Percentiles rank a stretch among this genome's conserved stretches.
Evolutionary conservation across 441 rosid genomes (phyloP).

Genomic region (Populus trichocarpa): DNA sequence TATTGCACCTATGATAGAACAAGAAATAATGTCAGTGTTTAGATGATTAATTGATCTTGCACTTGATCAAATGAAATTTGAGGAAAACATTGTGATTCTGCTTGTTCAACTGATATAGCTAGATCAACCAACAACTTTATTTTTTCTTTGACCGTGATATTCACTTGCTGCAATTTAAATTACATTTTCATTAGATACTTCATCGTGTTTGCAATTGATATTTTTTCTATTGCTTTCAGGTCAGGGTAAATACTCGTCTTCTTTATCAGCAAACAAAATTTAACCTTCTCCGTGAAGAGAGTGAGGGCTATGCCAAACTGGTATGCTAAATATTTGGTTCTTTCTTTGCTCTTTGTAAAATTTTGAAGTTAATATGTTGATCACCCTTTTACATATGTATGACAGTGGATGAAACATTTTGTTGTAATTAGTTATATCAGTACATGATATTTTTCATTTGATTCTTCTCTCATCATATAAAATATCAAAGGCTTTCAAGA

Average conservation of each 20-base stretch:
- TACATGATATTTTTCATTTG: background rate
- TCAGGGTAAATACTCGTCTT: slow-evolving; percentile 97
- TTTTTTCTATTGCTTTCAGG: slow-evolving; percentile 53
- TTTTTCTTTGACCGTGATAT: too few relatives aligned
- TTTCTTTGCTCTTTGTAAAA: background rate
- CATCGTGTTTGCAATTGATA: slow-evolving; percentile 8
- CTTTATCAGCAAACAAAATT: slow-evolving; percentile 99
- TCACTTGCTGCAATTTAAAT: too few relatives aligned
- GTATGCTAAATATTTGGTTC: slow-evolving; percentile 36
- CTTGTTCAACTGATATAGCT: too few relatives aligned
- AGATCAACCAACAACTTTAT: too few relatives aligned
- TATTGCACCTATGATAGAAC: background rate
- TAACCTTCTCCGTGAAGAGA: slow-evolving; percentile 98
- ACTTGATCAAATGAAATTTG: background rate
- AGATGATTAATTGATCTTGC: background rate
- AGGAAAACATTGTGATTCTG: too few relatives aligned
- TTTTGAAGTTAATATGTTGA: background rate
- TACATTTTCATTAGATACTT: background rate
- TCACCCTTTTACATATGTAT: background rate
- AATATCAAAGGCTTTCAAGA: background rate
- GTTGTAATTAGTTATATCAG: background rate
- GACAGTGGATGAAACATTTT: background rate
- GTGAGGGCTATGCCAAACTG: slow-evolving; percentile 99
- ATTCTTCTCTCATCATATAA: background rate
- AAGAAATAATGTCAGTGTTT: background rate